These are phyloP conservation scores for Thalassiosira pacifica DNA, from an alignment of 352 stramenopile species.

Conservation along the genomic window DNA sequence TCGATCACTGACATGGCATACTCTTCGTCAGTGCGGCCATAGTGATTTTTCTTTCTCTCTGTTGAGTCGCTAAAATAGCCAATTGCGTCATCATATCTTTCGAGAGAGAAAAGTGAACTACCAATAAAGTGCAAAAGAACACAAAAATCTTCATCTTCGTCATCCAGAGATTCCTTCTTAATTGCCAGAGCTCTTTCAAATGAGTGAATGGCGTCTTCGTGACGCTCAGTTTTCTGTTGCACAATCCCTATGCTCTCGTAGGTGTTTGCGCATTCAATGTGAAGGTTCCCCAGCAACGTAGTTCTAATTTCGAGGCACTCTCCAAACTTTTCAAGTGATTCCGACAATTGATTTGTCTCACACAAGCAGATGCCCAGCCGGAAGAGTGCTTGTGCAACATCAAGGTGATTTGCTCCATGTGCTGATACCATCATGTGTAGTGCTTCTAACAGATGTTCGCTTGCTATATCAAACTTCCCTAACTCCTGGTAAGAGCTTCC, in stretches of 20 bases:
- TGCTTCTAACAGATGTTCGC: conserved; percentile 56
- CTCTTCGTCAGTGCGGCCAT: conserved; percentile 61
- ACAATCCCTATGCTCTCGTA: conserved; percentile 80
- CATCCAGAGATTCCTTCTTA: conserved; percentile 64
- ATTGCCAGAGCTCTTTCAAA: conserved; percentile 76
- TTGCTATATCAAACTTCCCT: conserved; percentile 61
- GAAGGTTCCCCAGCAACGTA: conserved; percentile 57
- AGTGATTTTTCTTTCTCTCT: conserved; percentile 61
- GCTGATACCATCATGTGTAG: conserved; percentile 56
- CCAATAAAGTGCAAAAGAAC: conserved; percentile 72
- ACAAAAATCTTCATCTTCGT: conserved; percentile 70
- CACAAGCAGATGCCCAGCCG: conserved; percentile 73
- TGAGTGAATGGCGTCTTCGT: conserved; percentile 71
- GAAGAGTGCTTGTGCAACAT: conserved; percentile 74
- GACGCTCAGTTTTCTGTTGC: conserved; percentile 68
- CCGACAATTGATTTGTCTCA: conserved; percentile 64
- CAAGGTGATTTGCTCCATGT: conserved; percentile 55
- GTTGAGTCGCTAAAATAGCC: conserved; percentile 62
- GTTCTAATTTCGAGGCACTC: conserved; percentile 67
- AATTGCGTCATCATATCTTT: conserved; percentile 51
- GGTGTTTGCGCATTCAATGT: conserved; percentile 70
- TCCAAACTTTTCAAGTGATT: conserved; percentile 70
- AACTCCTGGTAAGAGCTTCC: conserved; percentile 72
- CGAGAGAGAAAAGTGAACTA: conserved; percentile 60
- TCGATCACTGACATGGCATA: conserved; percentile 70